Percentiles rank a stretch among this genome's conserved stretches.
Conservation (phyloP, 2,329 filamentous ascomycete genomes). For the Neofusicoccum umdonicola region DNA sequence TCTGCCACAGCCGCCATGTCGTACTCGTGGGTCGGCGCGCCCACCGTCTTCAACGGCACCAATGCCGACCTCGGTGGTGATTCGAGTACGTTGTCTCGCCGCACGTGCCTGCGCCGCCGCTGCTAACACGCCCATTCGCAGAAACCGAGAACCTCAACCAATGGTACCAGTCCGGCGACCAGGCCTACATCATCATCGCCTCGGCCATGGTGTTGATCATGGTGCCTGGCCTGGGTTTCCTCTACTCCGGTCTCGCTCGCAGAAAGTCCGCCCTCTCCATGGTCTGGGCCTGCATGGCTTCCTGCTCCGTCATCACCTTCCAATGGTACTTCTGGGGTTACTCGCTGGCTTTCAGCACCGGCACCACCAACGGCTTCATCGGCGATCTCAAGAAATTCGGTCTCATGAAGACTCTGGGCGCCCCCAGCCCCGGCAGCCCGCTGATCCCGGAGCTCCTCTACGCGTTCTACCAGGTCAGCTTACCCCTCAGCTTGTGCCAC, state of each 20-base stretch:
- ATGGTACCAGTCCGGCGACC: slow-evolving; percentile 89
- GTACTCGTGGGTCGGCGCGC: slow-evolving; percentile 48
- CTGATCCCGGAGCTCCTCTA: slow-evolving; percentile 88
- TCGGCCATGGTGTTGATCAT: slow-evolving; percentile 94
- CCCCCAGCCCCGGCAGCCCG: slow-evolving; percentile 83
- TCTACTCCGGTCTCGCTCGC: slow-evolving; percentile 96
- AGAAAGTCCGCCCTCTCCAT: slow-evolving; percentile 95
- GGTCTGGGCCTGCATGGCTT: slow-evolving; percentile 97
- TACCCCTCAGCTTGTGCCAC: neutral
- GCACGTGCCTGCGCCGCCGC: neutral
- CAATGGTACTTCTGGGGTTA: slow-evolving; percentile 99
- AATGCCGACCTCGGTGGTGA: slow-evolving; percentile 68
- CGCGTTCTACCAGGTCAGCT: slow-evolving; percentile 81
- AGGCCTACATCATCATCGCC: slow-evolving; percentile 87
- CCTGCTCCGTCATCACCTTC: slow-evolving; percentile 85
- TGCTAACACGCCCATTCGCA: slow-evolving; percentile 38
- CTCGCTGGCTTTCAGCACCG: slow-evolving; percentile 83
- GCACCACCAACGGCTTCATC: slow-evolving; percentile 84
- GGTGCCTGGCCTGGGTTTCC: slow-evolving; percentile 93
- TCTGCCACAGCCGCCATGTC: slow-evolving; percentile 42
- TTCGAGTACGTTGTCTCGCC: slow-evolving; percentile 60
- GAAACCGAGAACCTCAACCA: slow-evolving; percentile 87
- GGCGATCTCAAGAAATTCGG: slow-evolving; percentile 88
- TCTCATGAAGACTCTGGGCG: slow-evolving; percentile 76
- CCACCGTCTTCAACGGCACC: slow-evolving; percentile 51